A percentile compares a stretch with the other conserved stretches of the same genome.
phyloP scores from a whole-genome alignment of 768 basidiomycete genomes.

The Pisolithus marmoratus region DNA sequence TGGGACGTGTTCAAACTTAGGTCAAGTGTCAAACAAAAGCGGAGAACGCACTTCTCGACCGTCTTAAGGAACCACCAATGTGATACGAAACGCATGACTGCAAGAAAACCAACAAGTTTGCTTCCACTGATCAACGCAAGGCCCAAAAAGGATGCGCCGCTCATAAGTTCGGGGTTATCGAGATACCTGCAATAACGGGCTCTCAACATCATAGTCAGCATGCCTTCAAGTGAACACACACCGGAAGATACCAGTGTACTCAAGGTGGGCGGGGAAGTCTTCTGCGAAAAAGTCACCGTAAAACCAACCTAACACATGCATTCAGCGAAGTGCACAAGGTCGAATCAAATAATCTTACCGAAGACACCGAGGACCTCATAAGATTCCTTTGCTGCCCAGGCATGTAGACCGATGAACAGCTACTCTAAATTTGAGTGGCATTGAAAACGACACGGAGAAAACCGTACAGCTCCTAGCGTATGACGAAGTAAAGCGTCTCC shows the following conservation, averaged over 20 bases:
- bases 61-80: slow-evolving; percentile 95
- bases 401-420: slow-evolving; percentile 80
- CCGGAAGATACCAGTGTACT: slow-evolving; percentile 97
- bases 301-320: slow-evolving; percentile 73
- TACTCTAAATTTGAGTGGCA: slow-evolving; percentile 26
- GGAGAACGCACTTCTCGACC: slow-evolving; percentile 82
- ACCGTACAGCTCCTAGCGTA: slow-evolving; percentile 76
- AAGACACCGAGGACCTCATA: slow-evolving; percentile 93
- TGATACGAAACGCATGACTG: slow-evolving; percentile 77
- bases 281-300: slow-evolving; percentile 98
- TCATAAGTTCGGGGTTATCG: slow-evolving; percentile 95
- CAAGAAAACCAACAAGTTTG: slow-evolving; percentile 83
- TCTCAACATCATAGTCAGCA: background rate
- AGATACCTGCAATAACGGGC: slow-evolving; percentile 55
- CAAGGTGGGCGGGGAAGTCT: slow-evolving; percentile 82
- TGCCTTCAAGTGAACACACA: slow-evolving; percentile 25
- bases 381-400: slow-evolving; percentile 87
- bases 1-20: too few relatives aligned
- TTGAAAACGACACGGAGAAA: background rate
- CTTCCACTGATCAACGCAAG: slow-evolving; percentile 87
- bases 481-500: slow-evolving; percentile 85
- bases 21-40: background rate
- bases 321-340: background rate
- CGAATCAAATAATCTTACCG: slow-evolving; percentile 41
- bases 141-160: slow-evolving; percentile 93